Conservation (phyloP, 257 asterid genomes). For the Petrea volubilis region DNA sequence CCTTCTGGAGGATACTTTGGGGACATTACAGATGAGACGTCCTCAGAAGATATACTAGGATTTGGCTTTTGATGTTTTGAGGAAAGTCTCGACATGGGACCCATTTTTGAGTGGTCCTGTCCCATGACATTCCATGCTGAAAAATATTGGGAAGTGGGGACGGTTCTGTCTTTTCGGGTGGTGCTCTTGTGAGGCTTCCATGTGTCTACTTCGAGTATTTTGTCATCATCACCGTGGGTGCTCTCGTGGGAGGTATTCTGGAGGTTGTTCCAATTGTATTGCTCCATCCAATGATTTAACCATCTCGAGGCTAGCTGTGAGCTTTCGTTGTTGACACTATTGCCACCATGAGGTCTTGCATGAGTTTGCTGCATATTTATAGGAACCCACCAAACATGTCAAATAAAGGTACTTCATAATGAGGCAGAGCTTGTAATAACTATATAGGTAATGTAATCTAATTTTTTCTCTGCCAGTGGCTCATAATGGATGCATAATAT, state of each 20-base stretch:
- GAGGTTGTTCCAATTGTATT: constrained; percentile 41
- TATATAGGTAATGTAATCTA: background rate
- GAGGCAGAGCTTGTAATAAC: no score
- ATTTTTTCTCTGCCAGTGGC: background rate
- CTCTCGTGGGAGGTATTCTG: constrained; percentile 2
- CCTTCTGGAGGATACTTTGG: constrained; percentile 44
- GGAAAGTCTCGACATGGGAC: constrained; percentile 39
- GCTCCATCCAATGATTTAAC: constrained; percentile 90
- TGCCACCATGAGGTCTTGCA: constrained; percentile 41
- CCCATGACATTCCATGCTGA: constrained; percentile 54
- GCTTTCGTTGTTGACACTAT: constrained; percentile 26
- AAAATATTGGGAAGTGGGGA: constrained; percentile 40
- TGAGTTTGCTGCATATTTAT: constrained; percentile 55
- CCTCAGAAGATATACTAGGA: constrained; percentile 79
- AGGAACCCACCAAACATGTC: background rate
- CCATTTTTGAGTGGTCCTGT: constrained; percentile 35
- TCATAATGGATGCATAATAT: background rate
- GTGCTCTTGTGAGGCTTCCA: constrained; percentile 66
- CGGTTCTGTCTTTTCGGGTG: constrained; percentile 32
- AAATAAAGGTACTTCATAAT: background rate
- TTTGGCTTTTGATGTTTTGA: constrained; percentile 59
- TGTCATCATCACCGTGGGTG: constrained; percentile 60
- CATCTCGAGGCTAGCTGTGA: constrained; percentile 50
- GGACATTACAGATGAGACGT: constrained; percentile 51
- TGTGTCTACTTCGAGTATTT: constrained; percentile 85